Evolutionary conservation across 2,329 filamentous ascomycete species (phyloP).

Genomic region (Microsporum canis): DNA sequence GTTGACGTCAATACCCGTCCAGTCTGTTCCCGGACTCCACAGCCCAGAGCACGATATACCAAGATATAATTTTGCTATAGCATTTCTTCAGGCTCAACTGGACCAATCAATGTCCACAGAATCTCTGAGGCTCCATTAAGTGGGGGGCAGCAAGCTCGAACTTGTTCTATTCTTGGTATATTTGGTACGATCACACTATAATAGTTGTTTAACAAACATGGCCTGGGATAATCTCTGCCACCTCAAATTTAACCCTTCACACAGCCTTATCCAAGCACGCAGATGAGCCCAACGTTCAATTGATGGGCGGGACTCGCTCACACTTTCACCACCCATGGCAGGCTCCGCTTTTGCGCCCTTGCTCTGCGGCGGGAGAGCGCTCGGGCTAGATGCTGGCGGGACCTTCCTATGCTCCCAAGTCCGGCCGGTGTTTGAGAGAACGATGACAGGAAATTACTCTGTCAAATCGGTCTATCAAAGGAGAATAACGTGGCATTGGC

Average conservation of each 20-base stretch:
- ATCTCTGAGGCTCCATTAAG: background rate
- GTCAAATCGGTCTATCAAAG: background rate
- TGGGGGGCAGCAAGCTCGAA: background rate
- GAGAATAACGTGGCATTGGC: slow-evolving; percentile 1
- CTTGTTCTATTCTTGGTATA: background rate
- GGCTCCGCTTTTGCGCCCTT: background rate
- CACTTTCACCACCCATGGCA: background rate
- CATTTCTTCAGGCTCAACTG: background rate
- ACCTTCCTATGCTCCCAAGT: background rate
- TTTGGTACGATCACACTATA: background rate
- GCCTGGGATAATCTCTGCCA: background rate
- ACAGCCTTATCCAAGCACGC: background rate
- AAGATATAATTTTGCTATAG: background rate
- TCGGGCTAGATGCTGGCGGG: background rate
- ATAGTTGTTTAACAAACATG: background rate
- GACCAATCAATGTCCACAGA: background rate
- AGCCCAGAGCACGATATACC: background rate
- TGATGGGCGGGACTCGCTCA: background rate
- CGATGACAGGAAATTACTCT: background rate
- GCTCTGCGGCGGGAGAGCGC: background rate
- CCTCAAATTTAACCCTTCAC: background rate
- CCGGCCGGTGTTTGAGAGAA: background rate
- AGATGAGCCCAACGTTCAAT: background rate
- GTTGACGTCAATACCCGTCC: background rate
- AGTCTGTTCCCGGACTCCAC: background rate